Evolutionary conservation across 441 rosid species (phyloP), one percentile per base, ranked within the genome.

Genomic region (Bruguiera hainesii): DNA sequence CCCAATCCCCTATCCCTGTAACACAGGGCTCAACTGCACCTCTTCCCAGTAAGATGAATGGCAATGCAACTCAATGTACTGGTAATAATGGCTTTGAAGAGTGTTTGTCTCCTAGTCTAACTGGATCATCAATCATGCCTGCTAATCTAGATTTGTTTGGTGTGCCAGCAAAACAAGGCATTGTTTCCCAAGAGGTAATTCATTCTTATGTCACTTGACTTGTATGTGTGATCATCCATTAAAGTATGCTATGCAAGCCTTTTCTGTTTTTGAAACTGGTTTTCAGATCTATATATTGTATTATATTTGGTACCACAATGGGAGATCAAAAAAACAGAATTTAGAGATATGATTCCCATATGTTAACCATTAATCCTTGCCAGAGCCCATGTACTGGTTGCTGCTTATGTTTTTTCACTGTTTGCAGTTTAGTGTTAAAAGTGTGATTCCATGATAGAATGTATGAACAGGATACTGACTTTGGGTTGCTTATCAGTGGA

Each of bases 111-210:
- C 77, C 79, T 65, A 73, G 64, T 80, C 64, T 55, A 26, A 46
- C 20, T 61, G 82, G 76, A 75, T 68, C 75, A 69, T 70, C 73
- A 56, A 63, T 71, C 62, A 76, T 59, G 57, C 69, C 68, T 68
- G 50, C 67, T 19, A 60, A 21, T 60, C 74, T 78, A 25, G 76
- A 71, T 75, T 63, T 72, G 23, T 56, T 63, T 48, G 64, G 60
- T 66, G 30, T 30, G 56, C 77, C 73, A 71, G 70, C 74, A 72
- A 81, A 79, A 33, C 76, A 74, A 67, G 75, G 77, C 69, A 55
- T 72, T 49, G 56, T 77, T 77, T 72, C 86, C 61, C 69, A 58
- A 64, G 88, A 91, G 98, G 98, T 91, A 89, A 48, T 56, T 72
- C 48, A 53, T 67, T 65, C 74, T 46, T 60, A 48, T 68, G 10